Evolutionary conservation across 306 rosid species (phyloP), one percentile per base, ranked within the genome.

Genomic region (Hylodesmum podocarpum): DNA sequence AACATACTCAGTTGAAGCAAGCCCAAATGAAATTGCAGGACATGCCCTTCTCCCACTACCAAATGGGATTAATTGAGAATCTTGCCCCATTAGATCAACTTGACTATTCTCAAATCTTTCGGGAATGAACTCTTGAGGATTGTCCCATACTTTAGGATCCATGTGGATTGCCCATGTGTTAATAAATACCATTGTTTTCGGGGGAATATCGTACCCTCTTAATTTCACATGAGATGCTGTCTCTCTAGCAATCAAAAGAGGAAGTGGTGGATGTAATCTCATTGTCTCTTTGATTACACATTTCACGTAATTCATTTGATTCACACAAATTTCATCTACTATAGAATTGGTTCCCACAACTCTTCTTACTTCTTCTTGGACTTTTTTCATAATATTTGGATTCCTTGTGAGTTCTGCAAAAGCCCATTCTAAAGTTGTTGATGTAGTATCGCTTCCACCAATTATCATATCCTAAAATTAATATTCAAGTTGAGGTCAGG

Each of bases 151-250:
- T 50, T 50, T 1, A 18, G 25, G 57, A 19, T 50, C 27, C 57
- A 22, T 50, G 0, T 50, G 57, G 13, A 50, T 50, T 8, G 57
- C 27, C 57, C 57, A 50, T 50, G 27, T 4, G 1, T 85, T 89
- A 10, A 89, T 8, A 8, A 72, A n/a, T 1, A 89, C 83, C 2
- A 4, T 59, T 14, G 90, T 83, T 72, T 71, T 61, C 0, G 75
- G 43, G 0, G 73, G 87, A 71, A 86, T 73, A 6, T 77, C 28
- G 16, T 79, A 86, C 0, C 83, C 86, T 31, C 43, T 76, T 5
- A 86, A 4, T 15, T 86, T 51, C 0, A 72, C 72, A n/a, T 13
- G 16, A 1, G 6, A 46, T 2, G 27, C 0, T 61, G 89, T 72
- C 31, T 68, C 58, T 44, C 73, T 8, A 27, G 73, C 39, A 66